Evolutionary conservation across 371 early-diverging fungal genomes (phyloP), one percentile per base, ranked within the genome.

Genomic region (Mucor indicus): DNA sequence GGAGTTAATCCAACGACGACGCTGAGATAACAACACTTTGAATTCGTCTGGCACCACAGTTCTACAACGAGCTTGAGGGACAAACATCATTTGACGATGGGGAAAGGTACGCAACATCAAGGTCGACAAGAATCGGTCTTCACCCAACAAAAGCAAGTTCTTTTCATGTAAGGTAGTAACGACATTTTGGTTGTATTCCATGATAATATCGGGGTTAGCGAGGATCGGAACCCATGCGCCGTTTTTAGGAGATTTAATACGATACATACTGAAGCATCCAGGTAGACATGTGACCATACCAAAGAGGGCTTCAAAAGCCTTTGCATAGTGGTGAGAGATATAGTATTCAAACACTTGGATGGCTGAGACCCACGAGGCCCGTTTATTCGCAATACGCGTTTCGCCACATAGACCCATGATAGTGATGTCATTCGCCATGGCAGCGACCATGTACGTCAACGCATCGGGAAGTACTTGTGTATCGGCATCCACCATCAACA

Each of bases 251-350:
- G 86, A 73, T 57, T 89, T 87, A 49, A 94, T 84, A 38, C 92
- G 78, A 64, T 90, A 94, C 90, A 92, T 89, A 63, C 85, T 90
- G 75, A 94, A 92, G 60, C 95, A 98, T 19, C 98, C 98, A 4
- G 98, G 98, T 37, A 98, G 72, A 76, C 98, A 98, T 2, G 98
- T 96, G 19, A 98, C 97, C 58, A 93, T 93, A 49, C 98, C 98
- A 80, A 96, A 98, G 13, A 95, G 77, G 23, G 87, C 86, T 67
- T 98, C 98, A 64, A 96, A 98, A 0, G 91, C 89, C 62, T 98
- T 98, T 35, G 86, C 84, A 30, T 94, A 83, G 66, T 96, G 96
- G 71, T 98, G 98, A 15, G 91, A 90, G 27, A 95, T 89, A 64
- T 93, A 95, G 73, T 98, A 98, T 71, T 98, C 98, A 72, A 94